Evolutionary conservation across 1,284 basidiomycete genomes (phyloP).

Genomic region (Papiliotrema fonsecae): DNA sequence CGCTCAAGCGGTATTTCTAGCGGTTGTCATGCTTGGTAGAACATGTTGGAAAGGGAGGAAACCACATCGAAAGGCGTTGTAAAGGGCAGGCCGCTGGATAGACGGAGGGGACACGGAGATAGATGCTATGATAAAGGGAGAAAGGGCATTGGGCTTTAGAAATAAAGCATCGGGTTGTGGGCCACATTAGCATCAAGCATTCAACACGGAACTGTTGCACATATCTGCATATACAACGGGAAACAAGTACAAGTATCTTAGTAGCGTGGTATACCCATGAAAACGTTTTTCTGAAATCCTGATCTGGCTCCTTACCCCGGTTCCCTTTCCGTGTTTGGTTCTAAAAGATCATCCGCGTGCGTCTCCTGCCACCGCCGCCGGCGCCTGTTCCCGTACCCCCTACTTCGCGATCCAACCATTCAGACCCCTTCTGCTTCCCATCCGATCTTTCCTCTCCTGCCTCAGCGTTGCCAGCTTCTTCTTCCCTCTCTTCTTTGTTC

Average conservation of each 20-base stretch:
- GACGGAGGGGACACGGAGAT: background rate
- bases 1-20: constrained; percentile 1
- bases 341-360: constrained; percentile 1
- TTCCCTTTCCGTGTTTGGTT: too few species aligned
- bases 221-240: too few species aligned
- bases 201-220: too few species aligned
- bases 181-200: too few species aligned
- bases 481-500: constrained; percentile 61
- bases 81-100: background rate
- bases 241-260: too few species aligned
- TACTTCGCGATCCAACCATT: constrained; percentile 8
- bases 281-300: too few species aligned
- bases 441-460: constrained; percentile 55
- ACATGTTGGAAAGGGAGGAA: background rate
- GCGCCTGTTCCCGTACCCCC: background rate
- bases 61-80: background rate
- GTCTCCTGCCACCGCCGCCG: background rate
- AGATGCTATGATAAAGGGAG: too few species aligned
- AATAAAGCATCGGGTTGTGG: too few species aligned
- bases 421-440: constrained; percentile 2
- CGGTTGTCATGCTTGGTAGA: background rate
- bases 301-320: too few species aligned
- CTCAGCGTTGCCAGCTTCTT: constrained; percentile 60
- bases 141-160: background rate
- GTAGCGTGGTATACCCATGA: too few species aligned